Conservation (phyloP, 352 stramenopile species). For the Pythium vanterpoolii region DNA sequence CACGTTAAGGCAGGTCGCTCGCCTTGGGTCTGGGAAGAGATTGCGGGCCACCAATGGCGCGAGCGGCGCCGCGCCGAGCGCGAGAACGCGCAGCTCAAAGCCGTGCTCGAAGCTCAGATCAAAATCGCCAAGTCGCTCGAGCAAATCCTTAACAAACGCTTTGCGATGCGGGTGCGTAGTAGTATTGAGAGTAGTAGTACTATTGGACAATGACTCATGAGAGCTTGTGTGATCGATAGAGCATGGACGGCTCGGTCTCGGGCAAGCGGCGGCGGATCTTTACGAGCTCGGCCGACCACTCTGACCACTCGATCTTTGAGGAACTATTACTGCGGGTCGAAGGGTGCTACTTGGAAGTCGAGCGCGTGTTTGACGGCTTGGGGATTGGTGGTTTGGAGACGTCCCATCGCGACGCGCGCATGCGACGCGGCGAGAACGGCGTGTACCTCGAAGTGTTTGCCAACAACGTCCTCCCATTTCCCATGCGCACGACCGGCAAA, state of each 20-base stretch:
- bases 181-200: neutral
- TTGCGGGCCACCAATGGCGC: slow-evolving; percentile 19
- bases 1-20: neutral
- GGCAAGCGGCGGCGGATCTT: slow-evolving; percentile 3
- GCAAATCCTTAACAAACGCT: slow-evolving; percentile 36
- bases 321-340: slow-evolving; percentile 25
- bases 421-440: slow-evolving; percentile 22
- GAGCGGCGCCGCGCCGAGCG: slow-evolving; percentile 30
- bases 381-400: slow-evolving; percentile 18
- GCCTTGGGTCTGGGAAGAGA: slow-evolving; percentile 29
- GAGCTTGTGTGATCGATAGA: neutral
- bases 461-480: slow-evolving; percentile 26
- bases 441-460: slow-evolving; percentile 27
- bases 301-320: slow-evolving; percentile 19
- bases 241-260: slow-evolving; percentile 10
- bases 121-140: slow-evolving; percentile 45
- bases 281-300: neutral
- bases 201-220: neutral
- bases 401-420: slow-evolving; percentile 24
- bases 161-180: slow-evolving; percentile 21
- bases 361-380: slow-evolving; percentile 18
- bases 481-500: slow-evolving; percentile 15
- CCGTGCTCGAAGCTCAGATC: slow-evolving; percentile 47
- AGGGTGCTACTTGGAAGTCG: slow-evolving; percentile 25
- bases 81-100: slow-evolving; percentile 44